Base-by-base conservation (phyloP, 768 basidiomycete genomes). In the Crucibulum laeve region DNA sequence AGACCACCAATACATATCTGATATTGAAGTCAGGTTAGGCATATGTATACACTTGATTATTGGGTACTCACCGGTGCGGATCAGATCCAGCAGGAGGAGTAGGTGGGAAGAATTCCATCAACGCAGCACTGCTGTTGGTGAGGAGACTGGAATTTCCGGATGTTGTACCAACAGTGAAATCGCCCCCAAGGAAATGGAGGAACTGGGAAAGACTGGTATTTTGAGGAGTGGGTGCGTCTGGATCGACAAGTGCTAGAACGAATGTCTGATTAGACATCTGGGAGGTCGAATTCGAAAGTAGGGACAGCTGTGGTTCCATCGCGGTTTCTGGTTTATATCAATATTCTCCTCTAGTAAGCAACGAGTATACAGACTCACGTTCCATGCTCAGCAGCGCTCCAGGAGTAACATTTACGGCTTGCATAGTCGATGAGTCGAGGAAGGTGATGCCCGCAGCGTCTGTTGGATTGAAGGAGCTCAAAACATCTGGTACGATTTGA, bases 191-290 rank as follows among this genome's bases (percentile, higher is more conserved):
- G 43, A 71, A 68, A 52, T 73, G 70, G 3, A 72, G 57, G 43
- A 68, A 65, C 43, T 71, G 61, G 5, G 67, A 54, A 10, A 57
- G 45, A 6, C 54, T 60, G 7, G 58, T 58, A 44, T 68, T 65
- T 41, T 69, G 63, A 0, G 67, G 68, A 17, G 65, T 67, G 18
- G 70, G 67, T 1, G 65, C 70, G 49, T 74, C 71, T 22, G 69
- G 71, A 48, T 73, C 72, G 26, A 74, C 56, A 26, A 73, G 52
- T 14, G 61, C 60, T 13, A 74, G 42, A 19, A 74, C 64, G 48
- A 64, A 70, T 13, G 62, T 55, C 25, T 53, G 49, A 45, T 54
- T 61, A 13, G 49, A 44, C 32, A 47, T 47, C 33, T 49, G 33
- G n/a, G 54, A 36, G 14, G 55, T 52, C 30, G 59, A 50, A 38